phyloP scores from a whole-genome alignment of 2,329 filamentous ascomycete genomes.

The Dothideomycetes sp. region DNA sequence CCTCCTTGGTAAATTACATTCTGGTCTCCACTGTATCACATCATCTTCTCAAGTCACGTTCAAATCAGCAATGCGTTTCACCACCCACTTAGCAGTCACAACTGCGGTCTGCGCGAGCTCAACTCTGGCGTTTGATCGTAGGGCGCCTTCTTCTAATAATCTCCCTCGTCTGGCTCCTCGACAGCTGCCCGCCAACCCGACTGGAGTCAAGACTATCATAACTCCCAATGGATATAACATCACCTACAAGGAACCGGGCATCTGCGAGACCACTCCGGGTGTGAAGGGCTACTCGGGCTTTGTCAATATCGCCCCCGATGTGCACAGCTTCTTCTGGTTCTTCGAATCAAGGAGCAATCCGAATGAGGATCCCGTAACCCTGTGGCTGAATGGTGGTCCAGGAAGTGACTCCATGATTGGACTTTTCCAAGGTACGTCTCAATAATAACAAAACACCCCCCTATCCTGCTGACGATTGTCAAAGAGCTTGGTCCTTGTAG shows the following conservation, averaged over 20 bases:
- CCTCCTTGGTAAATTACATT: too few species aligned
- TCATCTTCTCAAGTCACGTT: too few species aligned
- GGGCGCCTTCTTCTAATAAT: too few species aligned
- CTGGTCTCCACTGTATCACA: too few species aligned
- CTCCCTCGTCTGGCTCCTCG: neutral
- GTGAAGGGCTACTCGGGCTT: constrained; percentile 39
- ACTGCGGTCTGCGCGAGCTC: too few species aligned
- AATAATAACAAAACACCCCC: neutral
- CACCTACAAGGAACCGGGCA: constrained; percentile 41
- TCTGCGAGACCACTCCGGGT: constrained; percentile 39
- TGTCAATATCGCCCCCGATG: constrained; percentile 19
- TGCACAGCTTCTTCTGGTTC: constrained; percentile 49
- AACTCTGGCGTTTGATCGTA: too few species aligned
- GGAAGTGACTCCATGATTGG: constrained; percentile 43
- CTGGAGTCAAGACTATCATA: constrained; percentile 32
- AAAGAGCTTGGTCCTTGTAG: constrained; percentile 37
- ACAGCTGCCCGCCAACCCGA: constrained; percentile 26
- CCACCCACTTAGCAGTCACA: too few species aligned
- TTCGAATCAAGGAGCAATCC: constrained; percentile 49
- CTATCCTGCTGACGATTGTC: constrained; percentile 8
- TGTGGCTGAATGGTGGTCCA: constrained; percentile 53
- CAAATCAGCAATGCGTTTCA: too few species aligned
- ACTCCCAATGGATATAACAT: constrained; percentile 33
- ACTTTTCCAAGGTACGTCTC: constrained; percentile 36
- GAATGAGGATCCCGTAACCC: constrained; percentile 42